Conservation (phyloP, 768 basidiomycete species). For the Pulveroboletus ravenelii region DNA sequence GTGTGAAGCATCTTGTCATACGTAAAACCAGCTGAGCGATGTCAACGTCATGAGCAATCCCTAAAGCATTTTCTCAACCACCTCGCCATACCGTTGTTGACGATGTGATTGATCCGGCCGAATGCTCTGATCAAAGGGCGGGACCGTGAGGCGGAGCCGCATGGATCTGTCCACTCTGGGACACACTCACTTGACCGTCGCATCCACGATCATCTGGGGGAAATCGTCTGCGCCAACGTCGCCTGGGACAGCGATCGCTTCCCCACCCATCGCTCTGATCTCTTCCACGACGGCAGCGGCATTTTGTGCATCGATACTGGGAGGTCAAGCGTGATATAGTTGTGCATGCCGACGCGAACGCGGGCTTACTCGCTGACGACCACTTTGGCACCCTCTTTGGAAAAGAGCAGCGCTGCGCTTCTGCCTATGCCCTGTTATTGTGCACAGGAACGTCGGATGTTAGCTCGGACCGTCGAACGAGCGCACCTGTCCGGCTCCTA, state of each 20-base stretch:
- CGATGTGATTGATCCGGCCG: constrained; percentile 82
- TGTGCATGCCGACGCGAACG: neutral
- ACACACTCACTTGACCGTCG: constrained; percentile 68
- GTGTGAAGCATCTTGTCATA: constrained; percentile 88
- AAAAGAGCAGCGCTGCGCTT: constrained; percentile 70
- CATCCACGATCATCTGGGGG: constrained; percentile 71
- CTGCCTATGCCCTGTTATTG: constrained; percentile 66
- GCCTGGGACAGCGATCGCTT: constrained; percentile 68
- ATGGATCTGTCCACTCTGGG: neutral
- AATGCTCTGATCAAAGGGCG: constrained; percentile 48
- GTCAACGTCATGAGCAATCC: neutral
- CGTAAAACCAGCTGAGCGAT: constrained; percentile 59
- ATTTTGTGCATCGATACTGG: constrained; percentile 68
- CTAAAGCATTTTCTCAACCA: neutral
- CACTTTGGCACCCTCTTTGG: constrained; percentile 82
- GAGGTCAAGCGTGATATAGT: constrained; percentile 2
- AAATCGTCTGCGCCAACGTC: constrained; percentile 84
- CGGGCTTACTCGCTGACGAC: constrained; percentile 70
- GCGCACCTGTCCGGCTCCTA: constrained; percentile 72
- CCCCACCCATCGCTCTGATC: constrained; percentile 68
- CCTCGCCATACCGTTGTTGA: constrained; percentile 63
- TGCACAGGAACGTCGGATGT: neutral
- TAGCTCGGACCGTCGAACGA: neutral
- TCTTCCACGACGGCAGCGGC: constrained; percentile 64
- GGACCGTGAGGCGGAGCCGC: neutral